Base-by-base conservation (phyloP, 129 eudicot genomes). In the Calendula officinalis region DNA sequence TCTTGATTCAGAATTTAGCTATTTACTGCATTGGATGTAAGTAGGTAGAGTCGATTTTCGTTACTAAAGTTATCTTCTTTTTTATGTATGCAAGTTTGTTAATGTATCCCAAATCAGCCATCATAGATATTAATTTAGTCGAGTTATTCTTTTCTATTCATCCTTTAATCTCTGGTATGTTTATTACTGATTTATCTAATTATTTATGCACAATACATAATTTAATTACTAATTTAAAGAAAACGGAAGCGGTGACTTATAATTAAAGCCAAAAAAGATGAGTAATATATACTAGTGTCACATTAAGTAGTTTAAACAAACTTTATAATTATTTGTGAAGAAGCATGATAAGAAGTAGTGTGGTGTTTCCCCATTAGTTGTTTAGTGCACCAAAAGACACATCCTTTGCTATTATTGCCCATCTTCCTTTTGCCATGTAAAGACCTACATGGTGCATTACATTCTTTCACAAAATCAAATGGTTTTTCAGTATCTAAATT, bases 371-470 rank as follows among this genome's bases (percentile, higher is more conserved):
- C 30, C 1, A 2, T 22, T 22, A 22, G 30, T 22, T 22, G 1
- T 70, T 54, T 35, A 43, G 63, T 32, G 63, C 43, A 41, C 75
- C 62, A 38, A 81, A 78, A 13, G 73, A 65, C n/a, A 84, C 80
- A 42, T 77, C 50, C 46, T 55, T 81, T 14, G 87, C 96, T 64
- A 88, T 80, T 76, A 79, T 84, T 17, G 91, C 96, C 8, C 92
- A 92, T 70, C 96, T 77, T 61, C 86, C 89, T 74, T 88, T 81
- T 4, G 96, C 92, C 86, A 88, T 88, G 77, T 88, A 87, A 66
- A 87, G 90, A 44, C 91, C 91, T 62, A 88, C 75, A 58, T 88
- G 96, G 38, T 88, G 96, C 96, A 88, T 88, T 67, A 88, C 59
- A 64, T 84, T 89, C 96, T 84, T 82, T 67, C 67, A 66, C 3